Conservation (phyloP, 305 asterid species). For the Stenogyne calaminthoides region DNA sequence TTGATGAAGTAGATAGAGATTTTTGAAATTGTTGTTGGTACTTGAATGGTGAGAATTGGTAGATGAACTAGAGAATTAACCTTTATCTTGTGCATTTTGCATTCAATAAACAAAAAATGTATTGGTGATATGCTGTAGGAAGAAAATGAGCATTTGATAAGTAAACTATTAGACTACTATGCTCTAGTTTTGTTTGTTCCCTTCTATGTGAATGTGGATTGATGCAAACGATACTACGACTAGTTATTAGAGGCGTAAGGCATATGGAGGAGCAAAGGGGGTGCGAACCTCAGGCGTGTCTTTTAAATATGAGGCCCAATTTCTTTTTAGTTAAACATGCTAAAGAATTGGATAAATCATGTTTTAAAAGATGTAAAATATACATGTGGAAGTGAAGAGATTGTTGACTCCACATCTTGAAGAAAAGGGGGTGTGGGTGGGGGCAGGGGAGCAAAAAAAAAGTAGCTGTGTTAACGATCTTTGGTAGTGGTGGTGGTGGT, state of each 20-base stretch:
- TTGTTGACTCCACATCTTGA: not conserved
- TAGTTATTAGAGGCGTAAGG: not conserved
- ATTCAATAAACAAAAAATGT: not conserved
- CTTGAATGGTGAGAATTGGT: constrained; percentile 13
- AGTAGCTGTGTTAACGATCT: not conserved
- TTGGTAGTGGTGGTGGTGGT: not conserved
- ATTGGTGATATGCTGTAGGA: not conserved
- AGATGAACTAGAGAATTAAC: not conserved
- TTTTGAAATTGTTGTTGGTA: not conserved
- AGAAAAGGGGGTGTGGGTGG: not conserved
- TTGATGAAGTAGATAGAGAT: not conserved
- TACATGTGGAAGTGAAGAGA: not conserved
- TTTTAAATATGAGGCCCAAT: too few relatives aligned
- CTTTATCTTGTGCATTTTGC: not conserved
- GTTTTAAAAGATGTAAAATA: not conserved
- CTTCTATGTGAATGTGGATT: not conserved
- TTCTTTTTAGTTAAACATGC: too few relatives aligned
- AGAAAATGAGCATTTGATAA: constrained; percentile 6
- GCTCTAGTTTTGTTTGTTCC: not conserved
- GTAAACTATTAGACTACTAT: not conserved
- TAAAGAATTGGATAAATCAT: too few relatives aligned
- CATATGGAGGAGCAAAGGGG: not conserved
- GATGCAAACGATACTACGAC: not conserved
- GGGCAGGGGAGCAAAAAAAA: too few relatives aligned
- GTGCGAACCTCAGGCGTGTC: not conserved